These are phyloP conservation scores for Stephania yunnanensis DNA, from an alignment of 164 flowering plant species.

Conservation along the genomic window DNA sequence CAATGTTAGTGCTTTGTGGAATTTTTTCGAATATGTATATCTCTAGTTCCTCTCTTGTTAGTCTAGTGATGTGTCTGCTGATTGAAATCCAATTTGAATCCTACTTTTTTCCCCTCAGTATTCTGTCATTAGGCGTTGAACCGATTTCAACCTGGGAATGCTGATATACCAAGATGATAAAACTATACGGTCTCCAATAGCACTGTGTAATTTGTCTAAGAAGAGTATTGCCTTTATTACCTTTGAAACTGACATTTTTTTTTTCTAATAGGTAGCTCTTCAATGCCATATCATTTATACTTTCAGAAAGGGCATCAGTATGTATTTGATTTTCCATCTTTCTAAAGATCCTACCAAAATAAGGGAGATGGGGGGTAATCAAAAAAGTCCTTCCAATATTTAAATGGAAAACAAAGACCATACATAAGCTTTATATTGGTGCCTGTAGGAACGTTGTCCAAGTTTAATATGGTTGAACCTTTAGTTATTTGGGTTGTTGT, in stretches of 20 bases:
- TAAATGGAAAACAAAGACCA: background rate
- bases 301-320: background rate
- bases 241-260: background rate
- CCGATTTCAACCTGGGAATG: background rate
- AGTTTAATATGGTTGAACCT: no score
- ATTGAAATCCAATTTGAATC: background rate
- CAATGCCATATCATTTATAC: background rate
- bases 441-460: no score
- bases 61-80: background rate
- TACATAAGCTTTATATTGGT: no score
- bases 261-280: background rate
- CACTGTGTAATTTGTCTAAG: background rate
- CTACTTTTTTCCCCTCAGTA: background rate
- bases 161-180: background rate
- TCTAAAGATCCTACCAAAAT: background rate
- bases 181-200: background rate
- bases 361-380: background rate
- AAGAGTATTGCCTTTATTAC: background rate
- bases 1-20: background rate
- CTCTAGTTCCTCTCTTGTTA: background rate
- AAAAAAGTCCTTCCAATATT: background rate
- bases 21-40: background rate
- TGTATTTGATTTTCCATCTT: background rate
- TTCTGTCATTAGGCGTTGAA: background rate
- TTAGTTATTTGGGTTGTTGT: no score